Base-by-base conservation (phyloP, 768 basidiomycete genomes). In the Kwoniella sp. region DNA sequence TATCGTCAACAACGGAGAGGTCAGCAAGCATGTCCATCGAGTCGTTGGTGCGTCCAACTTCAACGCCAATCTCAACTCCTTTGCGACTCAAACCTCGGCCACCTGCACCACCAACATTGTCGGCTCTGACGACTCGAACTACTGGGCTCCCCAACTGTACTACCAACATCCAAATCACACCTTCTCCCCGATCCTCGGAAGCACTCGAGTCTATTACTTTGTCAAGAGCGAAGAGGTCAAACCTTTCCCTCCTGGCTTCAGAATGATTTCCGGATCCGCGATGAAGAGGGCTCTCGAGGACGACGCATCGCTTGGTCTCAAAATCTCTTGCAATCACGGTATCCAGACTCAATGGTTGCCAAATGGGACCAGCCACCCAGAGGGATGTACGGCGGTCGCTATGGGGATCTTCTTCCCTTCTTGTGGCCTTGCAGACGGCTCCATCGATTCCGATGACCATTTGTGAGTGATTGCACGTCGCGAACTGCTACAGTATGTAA, bases 171-270 rank as follows among this genome's bases (percentile, higher is more conserved):
- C 50, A 1, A 79, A 82, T 63, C 74, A 73, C 29, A 70, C 75
- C 12, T 76, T 78, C 66, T n/a, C 66, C 1, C 68, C 69, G 5
- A 71, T 80, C 22, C 63, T 71, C n/a, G 70, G 71, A 17, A 63
- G 66, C 0, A 58, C 61, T 11, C 65, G 80, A 9, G 74, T 82
- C 67, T 81, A 79, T 68, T 81, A 81, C 64, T 78, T 72, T 67
- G 63, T 55, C 66, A 75, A 72, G 52, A 58, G 38, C 30, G 48
- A 55, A 25, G 61, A 75, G 17, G 71, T 75, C 48, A 55, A 68
- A 29, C 74, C 76, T 23, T 78, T 74, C 66, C 74, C 76, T 1
- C 69, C 64, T 28, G 76, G 74, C 26, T 55, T 75, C 12, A 69
- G 65, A 11, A 78, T 78, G 76, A 66, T 78, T 54, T 57, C 68